These are phyloP conservation scores for Claviceps sorghi DNA, from an alignment of 2,329 filamentous ascomycete genomes.

Conservation along the genomic window DNA sequence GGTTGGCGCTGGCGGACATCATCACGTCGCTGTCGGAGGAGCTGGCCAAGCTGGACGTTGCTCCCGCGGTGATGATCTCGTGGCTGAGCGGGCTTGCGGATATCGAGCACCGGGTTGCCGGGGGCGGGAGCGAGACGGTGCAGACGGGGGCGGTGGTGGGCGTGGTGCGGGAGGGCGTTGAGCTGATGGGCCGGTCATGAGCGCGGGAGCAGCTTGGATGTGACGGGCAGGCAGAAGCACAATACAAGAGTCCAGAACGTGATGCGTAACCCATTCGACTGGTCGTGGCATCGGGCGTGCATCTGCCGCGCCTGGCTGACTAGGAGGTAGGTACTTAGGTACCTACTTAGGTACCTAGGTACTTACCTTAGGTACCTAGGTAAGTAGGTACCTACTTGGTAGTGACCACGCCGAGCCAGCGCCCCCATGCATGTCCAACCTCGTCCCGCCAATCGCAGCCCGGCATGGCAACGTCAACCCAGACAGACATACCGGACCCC, in stretches of 20 bases:
- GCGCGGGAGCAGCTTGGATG: too few relatives aligned
- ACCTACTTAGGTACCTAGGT: too few relatives aligned
- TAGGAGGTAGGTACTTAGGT: too few relatives aligned
- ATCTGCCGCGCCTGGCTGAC: too few relatives aligned
- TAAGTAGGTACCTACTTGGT: neutral
- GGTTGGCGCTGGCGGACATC: slow-evolving; percentile 85
- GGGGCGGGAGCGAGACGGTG: slow-evolving; percentile 71
- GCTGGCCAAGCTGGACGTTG: slow-evolving; percentile 68
- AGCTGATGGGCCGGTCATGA: slow-evolving; percentile 38
- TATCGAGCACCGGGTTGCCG: slow-evolving; percentile 80
- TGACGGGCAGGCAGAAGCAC: too few relatives aligned
- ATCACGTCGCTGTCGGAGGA: slow-evolving; percentile 76
- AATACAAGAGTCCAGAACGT: too few relatives aligned
- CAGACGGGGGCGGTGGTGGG: slow-evolving; percentile 91
- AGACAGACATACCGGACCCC: slow-evolving; percentile 3
- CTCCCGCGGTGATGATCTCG: slow-evolving; percentile 69
- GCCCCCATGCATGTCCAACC: neutral
- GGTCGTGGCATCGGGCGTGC: too few relatives aligned
- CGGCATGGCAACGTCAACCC: neutral
- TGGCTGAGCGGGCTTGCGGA: slow-evolving; percentile 89
- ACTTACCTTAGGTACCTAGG: neutral
- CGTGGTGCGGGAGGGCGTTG: slow-evolving; percentile 72
- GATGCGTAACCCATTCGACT: too few relatives aligned
- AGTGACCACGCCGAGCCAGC: neutral
- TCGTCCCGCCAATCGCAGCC: neutral